Evolutionary conservation across 2,329 filamentous ascomycete species (phyloP), one percentile per base, ranked within the genome.

Genomic region (Colletotrichum sp.): DNA sequence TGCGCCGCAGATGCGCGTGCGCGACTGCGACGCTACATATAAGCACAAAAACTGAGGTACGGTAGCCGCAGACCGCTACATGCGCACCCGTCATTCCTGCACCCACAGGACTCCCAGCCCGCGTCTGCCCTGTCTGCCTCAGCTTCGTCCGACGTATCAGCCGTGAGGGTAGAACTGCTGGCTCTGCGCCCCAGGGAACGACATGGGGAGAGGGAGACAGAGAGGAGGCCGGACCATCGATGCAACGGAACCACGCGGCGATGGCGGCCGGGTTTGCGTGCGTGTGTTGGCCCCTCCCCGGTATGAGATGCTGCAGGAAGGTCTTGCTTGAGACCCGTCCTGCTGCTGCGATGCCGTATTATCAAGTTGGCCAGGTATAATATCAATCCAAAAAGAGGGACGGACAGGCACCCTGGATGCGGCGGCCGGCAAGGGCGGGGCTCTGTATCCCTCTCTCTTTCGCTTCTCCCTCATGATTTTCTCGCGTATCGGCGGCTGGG

Each of bases 381-480:
- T 64, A 72, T 39, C 13, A 48, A 44, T 52, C 18, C 65, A n/a
- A 63, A 65, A 32, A 71, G 68, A 28, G 30, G 10, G 39, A 57
- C 36, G 26, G 32, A 60, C 73, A 75, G 44, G 70, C 63, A 64
- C 66, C 68, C 63, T 44, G 44, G 32, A 34, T 26, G 52, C 34
- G 52, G 63, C 36, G 30, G 16, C 30, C 68, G 62, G 72, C 39
- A 57, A 44, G 64, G 70, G 69, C 32, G 69, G 70, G 74, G 64
- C 48, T 28, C 44, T 13, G 63, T 57, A 15, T 72, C 39, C 48
- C 48, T 67, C 28, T 28, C 70, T 28, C 70, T 65, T 39, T 73
- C 70, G 74, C 64, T 76, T 76, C 70, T 69, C 48, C 69, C 44
- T 69, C 70, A 66, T 65, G 64, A 65, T 68, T 48, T 65, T 69